Percentiles rank a stretch among this genome's conserved stretches.
These are phyloP conservation scores for Tetraselmis striata DNA, from an alignment of 139 green algal species.

Conservation along the genomic window DNA sequence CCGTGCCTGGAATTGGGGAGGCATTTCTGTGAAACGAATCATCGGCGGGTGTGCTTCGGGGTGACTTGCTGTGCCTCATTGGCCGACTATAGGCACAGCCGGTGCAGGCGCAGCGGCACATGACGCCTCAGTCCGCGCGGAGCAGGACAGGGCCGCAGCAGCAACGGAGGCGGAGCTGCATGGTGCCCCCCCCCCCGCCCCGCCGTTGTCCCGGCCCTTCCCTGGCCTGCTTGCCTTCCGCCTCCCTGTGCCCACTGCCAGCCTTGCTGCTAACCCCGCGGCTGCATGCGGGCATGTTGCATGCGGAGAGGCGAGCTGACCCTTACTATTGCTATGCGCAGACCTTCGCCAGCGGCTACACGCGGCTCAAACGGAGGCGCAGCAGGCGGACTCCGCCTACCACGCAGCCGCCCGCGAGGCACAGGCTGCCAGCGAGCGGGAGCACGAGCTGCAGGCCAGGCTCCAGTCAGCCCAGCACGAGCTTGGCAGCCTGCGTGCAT, in stretches of 20 bases:
- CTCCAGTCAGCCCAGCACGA: neutral
- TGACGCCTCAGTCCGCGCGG: too few species aligned
- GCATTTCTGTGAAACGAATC: too few species aligned
- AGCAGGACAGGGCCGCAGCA: neutral
- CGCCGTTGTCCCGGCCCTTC: neutral
- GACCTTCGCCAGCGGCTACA: neutral
- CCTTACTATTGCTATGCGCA: neutral
- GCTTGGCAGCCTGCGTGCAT: neutral
- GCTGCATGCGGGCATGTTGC: too few species aligned
- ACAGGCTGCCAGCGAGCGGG: neutral
- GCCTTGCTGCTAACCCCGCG: too few species aligned
- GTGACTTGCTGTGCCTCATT: too few species aligned
- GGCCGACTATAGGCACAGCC: too few species aligned
- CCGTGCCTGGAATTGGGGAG: too few species aligned
- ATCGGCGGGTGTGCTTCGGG: too few species aligned
- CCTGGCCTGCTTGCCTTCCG: neutral
- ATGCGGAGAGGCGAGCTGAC: too few species aligned
- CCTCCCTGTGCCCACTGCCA: neutral
- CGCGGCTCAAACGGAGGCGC: neutral
- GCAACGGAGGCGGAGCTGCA: neutral
- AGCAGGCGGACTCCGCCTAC: neutral
- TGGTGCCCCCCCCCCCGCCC: neutral
- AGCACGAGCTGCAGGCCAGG: neutral
- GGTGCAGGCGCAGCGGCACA: too few species aligned
- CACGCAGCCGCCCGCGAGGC: neutral